Conservation (phyloP, 2,329 filamentous ascomycete species). For the Dichotomopilus funicola region DNA sequence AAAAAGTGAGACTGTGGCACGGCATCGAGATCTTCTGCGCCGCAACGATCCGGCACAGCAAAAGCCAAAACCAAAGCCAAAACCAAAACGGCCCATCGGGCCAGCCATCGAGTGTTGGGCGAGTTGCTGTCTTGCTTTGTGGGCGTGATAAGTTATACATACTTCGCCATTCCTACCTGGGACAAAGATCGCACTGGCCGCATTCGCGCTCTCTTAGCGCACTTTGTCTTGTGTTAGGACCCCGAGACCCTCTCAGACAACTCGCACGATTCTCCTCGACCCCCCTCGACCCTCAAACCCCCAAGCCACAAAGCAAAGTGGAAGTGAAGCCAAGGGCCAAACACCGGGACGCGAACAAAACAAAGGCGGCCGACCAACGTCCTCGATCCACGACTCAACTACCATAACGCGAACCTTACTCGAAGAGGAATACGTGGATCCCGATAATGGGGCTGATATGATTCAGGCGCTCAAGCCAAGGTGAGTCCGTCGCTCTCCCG, state of each 20-base stretch:
- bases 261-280: not conserved
- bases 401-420: no score
- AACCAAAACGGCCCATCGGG: not conserved
- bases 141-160: not conserved
- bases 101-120: not conserved
- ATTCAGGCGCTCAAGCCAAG: constrained; percentile 23
- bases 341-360: constrained; percentile 4
- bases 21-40: constrained; percentile 1
- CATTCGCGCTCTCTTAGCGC: no score
- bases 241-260: not conserved
- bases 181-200: no score
- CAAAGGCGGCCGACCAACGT: no score
- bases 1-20: not conserved
- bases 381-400: no score
- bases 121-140: not conserved
- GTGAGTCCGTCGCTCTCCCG: constrained; percentile 8
- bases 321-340: not conserved
- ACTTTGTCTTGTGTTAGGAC: no score
- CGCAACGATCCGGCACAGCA: not conserved
- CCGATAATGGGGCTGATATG: constrained; percentile 22
- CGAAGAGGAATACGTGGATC: not conserved
- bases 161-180: no score
- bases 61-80: not conserved
- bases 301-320: not conserved
- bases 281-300: not conserved